Evolutionary conservation across 768 basidiomycete genomes (phyloP), one percentile per base, ranked within the genome.

Genomic region (Lentinula boryana): DNA sequence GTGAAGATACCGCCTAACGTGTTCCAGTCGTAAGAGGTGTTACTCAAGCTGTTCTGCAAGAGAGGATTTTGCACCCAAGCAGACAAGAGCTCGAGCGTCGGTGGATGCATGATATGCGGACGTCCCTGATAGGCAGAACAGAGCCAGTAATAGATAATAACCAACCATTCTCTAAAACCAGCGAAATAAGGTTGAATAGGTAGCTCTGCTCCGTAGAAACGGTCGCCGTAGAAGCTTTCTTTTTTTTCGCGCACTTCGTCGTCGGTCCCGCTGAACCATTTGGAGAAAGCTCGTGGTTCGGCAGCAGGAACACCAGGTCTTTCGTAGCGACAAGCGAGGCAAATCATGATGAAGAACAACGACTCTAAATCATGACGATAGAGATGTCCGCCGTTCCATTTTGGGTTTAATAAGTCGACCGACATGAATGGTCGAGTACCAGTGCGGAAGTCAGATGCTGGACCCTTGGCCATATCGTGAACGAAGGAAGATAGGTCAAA

Each of bases 181-280:
- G 36, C 13, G 36, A 38, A 38, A 38, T 38, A 38, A 9, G 36
- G 36, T 13, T 38, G 36, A 38, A 38, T 38, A 38, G 36, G 9
- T 8, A 38, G 36, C 9, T 38, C 36, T 10, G 10, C 5, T 38
- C 13, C 13, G 36, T 38, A 38, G 36, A 38, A 38, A 13, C 9
- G 13, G 13, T 38, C 36, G 9, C 5, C 13, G 3, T 36, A 36
- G 10, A 10, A n/a, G n/a, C n/a, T n/a, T n/a, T 2, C 23, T 23
- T 23, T 23, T n/a, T 23, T 23, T 23, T 23, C 36, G 13, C 13
- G 13, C 7, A 46, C 21, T 13, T 46, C 21, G 16, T 46, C 44
- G 61, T 13, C 60, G 63, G 52, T 65, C 61, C 15, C 48, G 16
- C 12, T n/a, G 41, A 43, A 43, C 40, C 40, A 41, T 41, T 41